Evolutionary conservation across 257 asterid species (phyloP).

Genomic region (Cordia subcordata): DNA sequence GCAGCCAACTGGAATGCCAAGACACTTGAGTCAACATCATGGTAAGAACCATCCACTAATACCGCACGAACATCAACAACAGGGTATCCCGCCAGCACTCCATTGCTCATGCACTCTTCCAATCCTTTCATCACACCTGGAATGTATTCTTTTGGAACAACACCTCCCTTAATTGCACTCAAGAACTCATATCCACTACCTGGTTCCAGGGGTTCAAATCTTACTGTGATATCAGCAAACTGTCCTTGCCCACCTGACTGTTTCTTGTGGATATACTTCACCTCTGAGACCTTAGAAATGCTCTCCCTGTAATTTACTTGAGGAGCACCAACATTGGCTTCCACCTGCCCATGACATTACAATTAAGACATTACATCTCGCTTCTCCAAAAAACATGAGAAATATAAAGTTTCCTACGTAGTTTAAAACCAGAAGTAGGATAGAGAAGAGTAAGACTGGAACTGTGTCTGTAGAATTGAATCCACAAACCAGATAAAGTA

Average conservation of each 20-base stretch:
- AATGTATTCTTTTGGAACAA: constrained; percentile 87
- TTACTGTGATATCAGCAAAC: constrained; percentile 82
- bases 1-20: constrained; percentile 98
- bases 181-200: constrained; percentile 91
- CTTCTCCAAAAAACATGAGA: no score
- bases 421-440: no score
- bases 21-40: constrained; percentile 95
- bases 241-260: constrained; percentile 98
- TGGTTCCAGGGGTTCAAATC: constrained; percentile 90
- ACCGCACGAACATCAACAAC: constrained; percentile 96
- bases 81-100: constrained; percentile 92
- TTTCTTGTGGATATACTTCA: constrained; percentile 87
- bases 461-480: no score
- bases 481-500: no score
- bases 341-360: constrained; percentile 47
- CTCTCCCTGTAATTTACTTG: constrained; percentile 98
- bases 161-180: constrained; percentile 96
- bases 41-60: constrained; percentile 91
- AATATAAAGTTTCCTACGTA: no score
- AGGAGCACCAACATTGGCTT: constrained; percentile 99
- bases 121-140: constrained; percentile 98
- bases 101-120: constrained; percentile 95
- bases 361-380: no score
- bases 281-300: constrained; percentile 73
- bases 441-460: no score